Evolutionary conservation across 2,329 filamentous ascomycete genomes (phyloP).

Genomic region (Cladobotryum mycophilum): DNA sequence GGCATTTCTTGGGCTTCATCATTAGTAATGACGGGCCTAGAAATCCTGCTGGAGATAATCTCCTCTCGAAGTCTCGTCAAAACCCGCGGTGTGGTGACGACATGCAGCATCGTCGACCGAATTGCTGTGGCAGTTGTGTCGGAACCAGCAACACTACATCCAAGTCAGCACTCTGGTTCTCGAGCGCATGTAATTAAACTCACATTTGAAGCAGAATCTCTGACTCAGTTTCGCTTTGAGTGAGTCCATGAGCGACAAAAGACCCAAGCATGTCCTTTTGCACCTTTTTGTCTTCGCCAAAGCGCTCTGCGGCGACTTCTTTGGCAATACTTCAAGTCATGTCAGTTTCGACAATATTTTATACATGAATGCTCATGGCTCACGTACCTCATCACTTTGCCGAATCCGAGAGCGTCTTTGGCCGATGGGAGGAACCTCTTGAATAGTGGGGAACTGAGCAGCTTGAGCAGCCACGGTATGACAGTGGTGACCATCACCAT

Average conservation of each 20-base stretch:
- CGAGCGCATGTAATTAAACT: background rate
- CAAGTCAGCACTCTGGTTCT: background rate
- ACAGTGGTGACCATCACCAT: constrained; percentile 17
- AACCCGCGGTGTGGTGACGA: constrained; percentile 44
- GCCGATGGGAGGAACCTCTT: constrained; percentile 35
- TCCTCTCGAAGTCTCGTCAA: constrained; percentile 36
- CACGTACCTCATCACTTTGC: constrained; percentile 40
- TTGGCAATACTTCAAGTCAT: constrained; percentile 32
- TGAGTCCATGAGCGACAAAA: constrained; percentile 34
- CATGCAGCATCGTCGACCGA: constrained; percentile 44
- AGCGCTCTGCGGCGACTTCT: constrained; percentile 39
- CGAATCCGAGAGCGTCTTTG: constrained; percentile 32
- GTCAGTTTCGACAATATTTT: background rate
- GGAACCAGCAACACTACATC: constrained; percentile 43
- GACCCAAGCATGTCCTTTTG: constrained; percentile 47
- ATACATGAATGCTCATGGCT: background rate
- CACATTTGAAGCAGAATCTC: constrained; percentile 35
- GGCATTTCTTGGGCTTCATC: constrained; percentile 30
- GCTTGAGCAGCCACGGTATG: constrained; percentile 18
- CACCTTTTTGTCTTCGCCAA: constrained; percentile 34
- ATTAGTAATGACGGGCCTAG: constrained; percentile 23
- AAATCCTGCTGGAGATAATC: constrained; percentile 14
- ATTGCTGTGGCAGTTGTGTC: constrained; percentile 53
- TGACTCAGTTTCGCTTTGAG: constrained; percentile 35
- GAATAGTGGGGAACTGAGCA: constrained; percentile 35